Evolutionary conservation across 1,139 yeast species (phyloP), one percentile per base, ranked within the genome.

Genomic region (Candida albicans): DNA sequence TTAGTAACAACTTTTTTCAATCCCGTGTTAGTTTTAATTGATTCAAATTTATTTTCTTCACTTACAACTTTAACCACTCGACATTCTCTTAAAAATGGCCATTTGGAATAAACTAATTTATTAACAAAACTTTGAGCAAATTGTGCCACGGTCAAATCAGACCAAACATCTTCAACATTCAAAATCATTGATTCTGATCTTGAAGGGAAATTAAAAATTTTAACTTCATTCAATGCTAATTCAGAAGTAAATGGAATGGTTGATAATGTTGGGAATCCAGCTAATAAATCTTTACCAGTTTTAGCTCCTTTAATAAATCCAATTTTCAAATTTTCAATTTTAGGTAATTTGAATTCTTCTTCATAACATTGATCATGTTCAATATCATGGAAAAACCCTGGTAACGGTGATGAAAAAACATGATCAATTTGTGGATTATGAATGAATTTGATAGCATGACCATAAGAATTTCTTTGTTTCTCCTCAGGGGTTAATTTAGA

Each of bases 51-150:
- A 52, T 64, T 64, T 33, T 70, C 66, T 8, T 74, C 77, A 62
- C 87, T 93, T 39, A 75, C 65, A 7, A 93, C 79, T 33, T 79
- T 76, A 12, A 82, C 72, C 35, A 93, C 81, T 56, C 79, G 81
- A 18, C 91, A 87, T 64, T 93, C 98, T 52, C 84, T 77, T 53
- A 93, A 70, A 59, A 82, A 89, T 25, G 99, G 99, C 95, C 96
- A 93, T 53, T 84, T 82, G 13, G 87, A 79, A 59, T 83, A 90
- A 8, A 87, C 85, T 42, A 80, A 65, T 47, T 79, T 75, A 43
- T 81, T 82, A 43, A 84, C 57, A 47, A 75, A 77, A 52, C 81
- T 45, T 46, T 79, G 76, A 24, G 90, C 84, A 53, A 88, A 75
- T 45, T 75, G 86, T 37, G 75, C 75, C 41, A 75, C 77, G 0